phyloP scores from a whole-genome alignment of 371 early-diverging fungal genomes.

The Mortierella sp. region DNA sequence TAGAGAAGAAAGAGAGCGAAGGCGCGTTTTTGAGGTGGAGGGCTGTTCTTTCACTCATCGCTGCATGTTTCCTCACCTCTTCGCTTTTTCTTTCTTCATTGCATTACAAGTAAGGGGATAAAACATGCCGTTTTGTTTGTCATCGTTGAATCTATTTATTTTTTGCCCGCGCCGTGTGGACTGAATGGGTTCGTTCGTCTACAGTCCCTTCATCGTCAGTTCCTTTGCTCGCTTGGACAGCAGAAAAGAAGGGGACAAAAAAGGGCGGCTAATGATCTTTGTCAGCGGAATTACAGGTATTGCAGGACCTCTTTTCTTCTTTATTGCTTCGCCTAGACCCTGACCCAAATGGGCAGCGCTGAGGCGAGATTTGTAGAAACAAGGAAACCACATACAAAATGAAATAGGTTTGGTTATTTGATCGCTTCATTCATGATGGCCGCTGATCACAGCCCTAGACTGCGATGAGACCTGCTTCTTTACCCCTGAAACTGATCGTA shows the following conservation, averaged over 20 bases:
- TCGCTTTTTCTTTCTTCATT: background rate
- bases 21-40: background rate
- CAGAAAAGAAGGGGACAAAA: background rate
- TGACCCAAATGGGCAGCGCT: background rate
- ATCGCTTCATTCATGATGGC: background rate
- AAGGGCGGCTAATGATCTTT: conserved; percentile 1
- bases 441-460: background rate
- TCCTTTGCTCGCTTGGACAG: conserved; percentile 1
- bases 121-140: background rate
- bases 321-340: conserved; percentile 7
- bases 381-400: background rate
- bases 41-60: background rate
- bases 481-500: background rate
- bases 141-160: background rate
- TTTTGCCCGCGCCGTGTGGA: background rate
- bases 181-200: background rate
- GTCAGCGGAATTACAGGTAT: conserved; percentile 5
- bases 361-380: background rate
- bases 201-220: background rate
- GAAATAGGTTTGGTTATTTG: too few species aligned
- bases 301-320: background rate
- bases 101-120: background rate
- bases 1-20: background rate
- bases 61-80: conserved; percentile 1
- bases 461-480: background rate